Evolutionary conservation across 2,329 filamentous ascomycete genomes (phyloP), one percentile per base, ranked within the genome.

Genomic region (Pseudodiploospora longispora): DNA sequence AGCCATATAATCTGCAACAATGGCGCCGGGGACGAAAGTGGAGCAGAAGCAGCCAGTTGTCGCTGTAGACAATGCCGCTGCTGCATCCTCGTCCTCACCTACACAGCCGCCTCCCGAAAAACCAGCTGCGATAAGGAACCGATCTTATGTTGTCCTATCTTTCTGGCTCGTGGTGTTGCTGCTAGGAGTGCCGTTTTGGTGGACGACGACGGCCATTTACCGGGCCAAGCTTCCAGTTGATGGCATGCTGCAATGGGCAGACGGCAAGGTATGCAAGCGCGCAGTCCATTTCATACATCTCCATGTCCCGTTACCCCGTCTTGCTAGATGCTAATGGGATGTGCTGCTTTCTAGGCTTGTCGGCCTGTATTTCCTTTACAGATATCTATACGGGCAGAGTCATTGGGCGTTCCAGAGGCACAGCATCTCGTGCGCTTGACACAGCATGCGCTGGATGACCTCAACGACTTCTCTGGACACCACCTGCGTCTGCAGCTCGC

Each of bases 131-230:
- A 71, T 83, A 41, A 78, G 77, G 59, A 78, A 83, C 46, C 83
- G 93, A 43, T 78, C 80, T 39, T 72, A 74, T 50, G 84, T 97
- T 41, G 82, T 98, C 50, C 63, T 86, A 49, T 91, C 91, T 6
- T 97, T 96, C 65, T 98, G 93, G 93, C 70, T 81, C 5, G 80
- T 97, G 33, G 87, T 95, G 6, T 61, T 95, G 6, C 76, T 84
- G 30, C 68, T 98, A 5, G 93, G 93, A 3, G 64, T 98, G 52
- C 93, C 93, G 46, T 83, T 95, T 76, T 98, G 93, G 93, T 94
- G 88, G 82, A 82, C 82, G 63, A 97, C 93, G 1, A 98, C 93
- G 4, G 85, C 86, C 1, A 95, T 97, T 44, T 90, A 95, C 63
- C 80, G 93, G 44, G 90, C 91, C 9, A 76, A 82, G 37, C 69